These are phyloP conservation scores for Mucor velutinosus DNA, from an alignment of 371 early-diverging fungal species.

Conservation along the genomic window DNA sequence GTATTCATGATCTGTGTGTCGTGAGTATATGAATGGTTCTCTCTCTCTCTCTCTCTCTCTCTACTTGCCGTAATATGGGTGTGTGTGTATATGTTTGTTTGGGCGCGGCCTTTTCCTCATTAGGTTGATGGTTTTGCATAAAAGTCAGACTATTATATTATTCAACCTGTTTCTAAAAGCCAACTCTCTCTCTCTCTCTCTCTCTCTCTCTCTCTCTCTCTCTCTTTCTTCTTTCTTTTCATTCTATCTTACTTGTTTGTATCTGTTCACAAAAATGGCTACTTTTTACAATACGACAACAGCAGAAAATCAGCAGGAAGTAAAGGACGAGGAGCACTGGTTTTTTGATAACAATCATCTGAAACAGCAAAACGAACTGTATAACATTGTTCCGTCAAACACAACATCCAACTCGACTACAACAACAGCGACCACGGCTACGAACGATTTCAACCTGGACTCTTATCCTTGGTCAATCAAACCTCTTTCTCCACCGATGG, in stretches of 20 bases:
- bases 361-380: neutral
- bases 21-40: neutral
- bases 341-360: neutral
- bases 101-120: neutral
- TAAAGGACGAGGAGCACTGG: neutral
- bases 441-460: neutral
- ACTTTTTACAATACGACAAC: neutral
- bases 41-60: no score
- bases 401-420: neutral
- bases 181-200: no score
- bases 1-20: no score
- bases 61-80: no score
- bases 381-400: neutral
- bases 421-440: neutral
- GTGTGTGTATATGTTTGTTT: neutral
- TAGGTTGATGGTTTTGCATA: neutral
- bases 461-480: neutral
- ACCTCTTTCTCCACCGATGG: neutral
- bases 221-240: neutral
- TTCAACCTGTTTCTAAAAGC: neutral
- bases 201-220: no score
- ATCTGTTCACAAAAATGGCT: neutral
- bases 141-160: conserved; percentile 5
- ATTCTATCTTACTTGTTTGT: neutral
- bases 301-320: neutral